Evolutionary conservation across 2,329 filamentous ascomycete species (phyloP).

Genomic region (Sordariomycetes sp.): DNA sequence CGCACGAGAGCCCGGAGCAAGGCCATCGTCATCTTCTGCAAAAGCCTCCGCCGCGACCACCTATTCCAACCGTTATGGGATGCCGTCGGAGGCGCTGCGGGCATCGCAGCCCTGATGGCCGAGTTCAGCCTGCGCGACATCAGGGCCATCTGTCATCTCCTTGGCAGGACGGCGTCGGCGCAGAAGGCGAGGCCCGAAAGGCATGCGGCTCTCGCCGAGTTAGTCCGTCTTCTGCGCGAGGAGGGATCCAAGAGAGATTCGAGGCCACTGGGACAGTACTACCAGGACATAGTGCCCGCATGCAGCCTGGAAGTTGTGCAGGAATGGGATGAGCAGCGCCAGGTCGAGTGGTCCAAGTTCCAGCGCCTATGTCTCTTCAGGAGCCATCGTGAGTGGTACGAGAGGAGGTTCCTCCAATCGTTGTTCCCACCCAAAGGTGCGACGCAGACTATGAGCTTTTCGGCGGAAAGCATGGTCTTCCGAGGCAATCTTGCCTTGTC

Average conservation of each 20-base stretch:
- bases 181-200: conserved; percentile 9
- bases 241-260: conserved; percentile 5
- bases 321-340: conserved; percentile 9
- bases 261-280: conserved; percentile 10
- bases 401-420: background rate
- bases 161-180: conserved; percentile 11
- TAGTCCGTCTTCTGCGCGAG: conserved; percentile 9
- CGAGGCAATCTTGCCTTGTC: background rate
- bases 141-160: conserved; percentile 7
- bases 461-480: background rate
- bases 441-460: background rate
- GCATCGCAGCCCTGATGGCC: conserved; percentile 11
- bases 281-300: conserved; percentile 13
- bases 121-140: conserved; percentile 13
- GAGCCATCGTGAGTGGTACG: background rate
- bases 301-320: conserved; percentile 9
- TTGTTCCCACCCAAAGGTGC: background rate
- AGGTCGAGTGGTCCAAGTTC: background rate
- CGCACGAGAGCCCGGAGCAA: conserved; percentile 8
- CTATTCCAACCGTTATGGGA: conserved; percentile 11
- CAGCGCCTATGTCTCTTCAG: background rate
- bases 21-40: conserved; percentile 10
- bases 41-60: conserved; percentile 10
- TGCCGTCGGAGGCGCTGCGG: conserved; percentile 10
- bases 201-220: conserved; percentile 10